Evolutionary conservation across 179 eudicot genomes (phyloP).

Genomic region (Silene vulgaris): DNA sequence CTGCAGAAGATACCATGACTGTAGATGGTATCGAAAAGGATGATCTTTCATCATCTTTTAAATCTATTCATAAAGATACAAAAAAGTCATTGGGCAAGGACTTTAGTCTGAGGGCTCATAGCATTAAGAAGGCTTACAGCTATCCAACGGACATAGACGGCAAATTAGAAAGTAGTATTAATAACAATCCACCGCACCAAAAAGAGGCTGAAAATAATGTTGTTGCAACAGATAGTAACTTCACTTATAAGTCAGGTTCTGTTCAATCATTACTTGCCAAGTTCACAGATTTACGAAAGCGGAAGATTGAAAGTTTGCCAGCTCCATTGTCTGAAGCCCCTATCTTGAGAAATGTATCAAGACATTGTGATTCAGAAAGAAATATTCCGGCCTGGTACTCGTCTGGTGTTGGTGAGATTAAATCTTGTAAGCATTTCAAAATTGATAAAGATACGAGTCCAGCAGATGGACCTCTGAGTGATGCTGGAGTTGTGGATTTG

Average conservation of each 20-base stretch:
- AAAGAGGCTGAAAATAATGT: constrained; percentile 24
- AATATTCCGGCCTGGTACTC: constrained; percentile 24
- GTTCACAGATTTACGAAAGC: constrained; percentile 56
- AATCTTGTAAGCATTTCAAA: constrained; percentile 34
- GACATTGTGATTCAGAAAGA: constrained; percentile 29
- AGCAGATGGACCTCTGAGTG: constrained; percentile 26
- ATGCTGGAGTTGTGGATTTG: constrained; percentile 22
- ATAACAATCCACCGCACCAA: constrained; percentile 8
- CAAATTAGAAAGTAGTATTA: constrained; percentile 14
- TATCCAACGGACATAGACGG: constrained; percentile 24
- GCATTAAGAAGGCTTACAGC: constrained; percentile 34
- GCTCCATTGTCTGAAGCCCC: constrained; percentile 71
- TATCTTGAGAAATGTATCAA: constrained; percentile 55
- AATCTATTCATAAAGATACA: constrained; percentile 25
- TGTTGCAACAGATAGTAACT: constrained; percentile 18
- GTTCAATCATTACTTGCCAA: constrained; percentile 59
- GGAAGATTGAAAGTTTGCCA: constrained; percentile 56
- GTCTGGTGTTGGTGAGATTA: constrained; percentile 32
- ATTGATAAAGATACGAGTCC: constrained; percentile 21
- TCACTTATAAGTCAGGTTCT: constrained; percentile 29
- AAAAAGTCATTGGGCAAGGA: constrained; percentile 39
- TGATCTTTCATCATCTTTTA: constrained; percentile 24
- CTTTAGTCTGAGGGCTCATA: constrained; percentile 41
- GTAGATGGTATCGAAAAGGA: constrained; percentile 21
- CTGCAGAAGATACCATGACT: constrained; percentile 22